These are phyloP conservation scores for Coniochaeta sp. DNA, from an alignment of 2,329 filamentous ascomycete genomes.

Conservation along the genomic window DNA sequence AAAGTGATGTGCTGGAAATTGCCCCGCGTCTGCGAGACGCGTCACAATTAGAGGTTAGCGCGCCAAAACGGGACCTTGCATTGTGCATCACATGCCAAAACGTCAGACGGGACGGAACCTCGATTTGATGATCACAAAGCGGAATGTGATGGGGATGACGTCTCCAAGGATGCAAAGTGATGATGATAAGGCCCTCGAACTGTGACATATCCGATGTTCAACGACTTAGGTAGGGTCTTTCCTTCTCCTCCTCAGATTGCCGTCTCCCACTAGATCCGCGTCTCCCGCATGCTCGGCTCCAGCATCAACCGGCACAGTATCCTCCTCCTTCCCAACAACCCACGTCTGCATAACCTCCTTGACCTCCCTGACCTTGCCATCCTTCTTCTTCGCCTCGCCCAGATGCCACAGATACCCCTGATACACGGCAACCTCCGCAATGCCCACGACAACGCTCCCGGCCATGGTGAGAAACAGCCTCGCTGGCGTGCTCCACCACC, in stretches of 20 bases:
- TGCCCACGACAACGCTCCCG: constrained; percentile 60
- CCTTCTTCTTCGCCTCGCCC: constrained; percentile 57
- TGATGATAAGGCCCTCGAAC: too few relatives aligned
- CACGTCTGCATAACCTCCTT: constrained; percentile 67
- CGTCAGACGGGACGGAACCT: too few relatives aligned
- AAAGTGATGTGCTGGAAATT: not conserved
- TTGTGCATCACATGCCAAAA: not conserved
- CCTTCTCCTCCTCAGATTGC: constrained; percentile 11
- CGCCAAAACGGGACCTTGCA: not conserved
- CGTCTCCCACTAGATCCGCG: not conserved
- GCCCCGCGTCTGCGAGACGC: constrained; percentile 5
- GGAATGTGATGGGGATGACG: too few relatives aligned
- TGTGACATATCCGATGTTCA: not conserved
- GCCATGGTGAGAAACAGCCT: constrained; percentile 65
- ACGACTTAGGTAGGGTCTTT: constrained; percentile 2
- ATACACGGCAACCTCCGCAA: constrained; percentile 74
- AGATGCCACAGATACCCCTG: constrained; percentile 67
- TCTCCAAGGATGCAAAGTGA: not conserved
- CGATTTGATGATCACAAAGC: not conserved
- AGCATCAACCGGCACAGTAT: constrained; percentile 4
- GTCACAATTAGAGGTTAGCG: constrained; percentile 4
- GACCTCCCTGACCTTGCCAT: constrained; percentile 53
- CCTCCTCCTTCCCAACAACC: constrained; percentile 42
- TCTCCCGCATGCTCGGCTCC: not conserved
- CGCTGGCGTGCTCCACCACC: constrained; percentile 67